Evolutionary conservation across 345 rosid species (phyloP), one percentile per base, ranked within the genome.

Genomic region (Lepidium africanum): DNA sequence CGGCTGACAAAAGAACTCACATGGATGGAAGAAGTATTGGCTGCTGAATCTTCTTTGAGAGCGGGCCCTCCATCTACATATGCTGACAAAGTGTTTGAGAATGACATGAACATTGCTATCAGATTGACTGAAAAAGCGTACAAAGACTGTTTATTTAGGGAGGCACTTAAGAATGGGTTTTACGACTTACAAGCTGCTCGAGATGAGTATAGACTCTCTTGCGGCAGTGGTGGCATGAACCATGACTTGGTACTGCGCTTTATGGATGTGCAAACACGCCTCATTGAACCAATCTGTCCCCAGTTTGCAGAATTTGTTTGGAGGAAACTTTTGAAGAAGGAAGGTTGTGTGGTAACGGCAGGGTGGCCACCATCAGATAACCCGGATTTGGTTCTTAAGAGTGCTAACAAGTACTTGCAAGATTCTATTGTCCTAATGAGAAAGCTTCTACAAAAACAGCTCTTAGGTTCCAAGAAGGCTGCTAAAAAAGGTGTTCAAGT

Each of bases 171-270:
- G 77, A 81, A 77, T 60, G 98, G 98, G 15, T 87, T 88, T 70
- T 91, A 90, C 71, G 96, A 93, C 78, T 89, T 93, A 46, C 97
- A 93, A 79, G 86, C 96, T 60, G 97, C 95, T 51, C 80, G 96
- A 75, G 97, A 93, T 68, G 96, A 87, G 80, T 93, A 94, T 74
- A 85, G 92, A 57, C 82, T 87, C 70, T 86, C 97, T 8, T 91
- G 96, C 74, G 96, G 97, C 11, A 48, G 65, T 54, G 84, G 79
- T 9, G 91, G 88, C 54, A 83, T 94, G 99, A 88, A 88, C 67
- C 86, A 59, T 33, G 85, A 80, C 69, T 74, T 94, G 71, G 33
- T 89, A 23, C 75, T 81, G 84, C 85, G 69, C 32, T 94, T 86
- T 78, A 86, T 94, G 89, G 97, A 94, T 67, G 92, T 88, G 43